phyloP scores from a whole-genome alignment of 495 filamentous ascomycete species.

The Talaromyces nanjingensis region DNA sequence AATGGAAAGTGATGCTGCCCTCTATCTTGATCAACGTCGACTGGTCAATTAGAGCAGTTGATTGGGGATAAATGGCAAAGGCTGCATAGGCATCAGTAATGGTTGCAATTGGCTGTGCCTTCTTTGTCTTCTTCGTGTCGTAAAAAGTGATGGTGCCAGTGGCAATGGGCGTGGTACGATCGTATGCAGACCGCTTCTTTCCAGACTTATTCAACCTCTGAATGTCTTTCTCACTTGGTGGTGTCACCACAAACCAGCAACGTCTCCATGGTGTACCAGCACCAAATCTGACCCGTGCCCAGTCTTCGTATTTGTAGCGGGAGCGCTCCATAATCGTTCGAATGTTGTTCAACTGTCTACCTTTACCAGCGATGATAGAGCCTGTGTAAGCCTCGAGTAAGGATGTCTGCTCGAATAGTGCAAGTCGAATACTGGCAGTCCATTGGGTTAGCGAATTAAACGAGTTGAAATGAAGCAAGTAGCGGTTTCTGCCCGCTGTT shows the following conservation, averaged over 20 bases:
- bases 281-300: constrained; percentile 92
- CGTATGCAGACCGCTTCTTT: constrained; percentile 83
- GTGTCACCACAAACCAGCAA: constrained; percentile 91
- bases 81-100: constrained; percentile 86
- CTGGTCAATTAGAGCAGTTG: constrained; percentile 85
- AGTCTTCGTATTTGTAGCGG: constrained; percentile 74
- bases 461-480: constrained; percentile 92
- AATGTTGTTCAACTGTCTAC: constrained; percentile 80
- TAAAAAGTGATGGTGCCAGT: constrained; percentile 94
- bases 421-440: constrained; percentile 89
- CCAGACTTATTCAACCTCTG: constrained; percentile 72
- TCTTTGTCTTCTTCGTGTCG: constrained; percentile 90
- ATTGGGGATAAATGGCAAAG: constrained; percentile 93
- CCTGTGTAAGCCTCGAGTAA: constrained; percentile 97
- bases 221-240: constrained; percentile 86
- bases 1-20: constrained; percentile 80
- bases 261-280: constrained; percentile 94
- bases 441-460: constrained; percentile 89
- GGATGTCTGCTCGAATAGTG: constrained; percentile 91
- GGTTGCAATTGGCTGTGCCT: constrained; percentile 79
- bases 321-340: constrained; percentile 74
- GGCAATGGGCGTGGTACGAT: constrained; percentile 56
- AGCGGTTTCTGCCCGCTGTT: constrained; percentile 91
- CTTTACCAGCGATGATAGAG: constrained; percentile 91
- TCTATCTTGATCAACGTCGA: constrained; percentile 94